A percentile compares a stretch with the other conserved stretches of the same genome.
phyloP scores from a whole-genome alignment of 129 eudicot species.

The Glebionis coronaria region DNA sequence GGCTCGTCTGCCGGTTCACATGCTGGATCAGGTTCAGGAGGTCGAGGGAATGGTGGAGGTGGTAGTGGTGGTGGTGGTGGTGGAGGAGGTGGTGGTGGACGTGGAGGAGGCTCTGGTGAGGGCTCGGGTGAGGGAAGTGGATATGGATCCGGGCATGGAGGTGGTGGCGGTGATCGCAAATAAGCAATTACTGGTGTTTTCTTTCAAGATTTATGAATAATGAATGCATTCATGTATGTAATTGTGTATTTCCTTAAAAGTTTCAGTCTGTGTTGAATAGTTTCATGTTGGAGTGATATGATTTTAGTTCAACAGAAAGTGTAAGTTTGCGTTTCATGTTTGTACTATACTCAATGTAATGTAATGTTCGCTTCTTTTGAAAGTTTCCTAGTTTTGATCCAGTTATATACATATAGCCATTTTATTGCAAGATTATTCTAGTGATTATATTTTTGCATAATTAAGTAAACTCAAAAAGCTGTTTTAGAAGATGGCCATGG shows the following conservation, averaged over 20 bases:
- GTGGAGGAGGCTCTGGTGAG: conserved; percentile 10
- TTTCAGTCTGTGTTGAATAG: no score
- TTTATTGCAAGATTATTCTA: no score
- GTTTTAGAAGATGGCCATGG: no score
- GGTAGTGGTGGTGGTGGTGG: conserved; percentile 45
- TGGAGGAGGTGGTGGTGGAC: conserved; percentile 43
- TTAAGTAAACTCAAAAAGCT: no score
- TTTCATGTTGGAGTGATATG: no score
- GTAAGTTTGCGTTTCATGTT: no score
- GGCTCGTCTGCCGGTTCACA: conserved; percentile 16
- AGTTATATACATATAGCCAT: no score
- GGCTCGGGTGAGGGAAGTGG: background rate
- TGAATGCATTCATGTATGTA: background rate
- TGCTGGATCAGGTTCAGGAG: conserved; percentile 51
- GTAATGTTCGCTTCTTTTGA: no score
- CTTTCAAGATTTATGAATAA: background rate
- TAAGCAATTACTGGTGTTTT: background rate
- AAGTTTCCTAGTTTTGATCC: no score
- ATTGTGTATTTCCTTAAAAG: background rate
- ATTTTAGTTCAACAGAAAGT: no score
- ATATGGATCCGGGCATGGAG: background rate
- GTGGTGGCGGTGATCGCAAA: background rate
- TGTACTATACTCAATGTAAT: no score
- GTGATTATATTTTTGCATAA: no score
- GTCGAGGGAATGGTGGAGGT: conserved; percentile 39